Evolutionary conservation across 192 early-diverging fungal genomes (phyloP).

Genomic region (Phycomyces blakesleeanus): DNA sequence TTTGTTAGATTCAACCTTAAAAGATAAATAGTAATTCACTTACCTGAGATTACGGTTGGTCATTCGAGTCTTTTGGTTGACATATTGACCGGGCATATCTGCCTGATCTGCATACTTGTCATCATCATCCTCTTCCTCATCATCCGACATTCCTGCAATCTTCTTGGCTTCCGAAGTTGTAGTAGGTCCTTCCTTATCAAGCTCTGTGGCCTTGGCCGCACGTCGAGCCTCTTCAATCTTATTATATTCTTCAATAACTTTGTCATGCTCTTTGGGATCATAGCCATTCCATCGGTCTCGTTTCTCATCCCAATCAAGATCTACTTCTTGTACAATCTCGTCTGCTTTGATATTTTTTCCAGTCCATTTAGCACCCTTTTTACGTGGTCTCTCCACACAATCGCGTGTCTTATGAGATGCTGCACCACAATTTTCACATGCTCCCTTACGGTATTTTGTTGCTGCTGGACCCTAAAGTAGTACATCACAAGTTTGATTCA

Average conservation of each 20-base stretch:
- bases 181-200: conserved; percentile 60
- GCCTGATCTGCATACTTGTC: conserved; percentile 85
- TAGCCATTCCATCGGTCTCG: conserved; percentile 99
- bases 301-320: conserved; percentile 91
- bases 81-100: conserved; percentile 81
- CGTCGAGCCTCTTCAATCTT: conserved; percentile 83
- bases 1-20: too few species aligned
- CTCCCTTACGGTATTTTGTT: conserved; percentile 91
- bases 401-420: conserved; percentile 89
- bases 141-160: conserved; percentile 53
- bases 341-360: conserved; percentile 79
- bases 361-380: conserved; percentile 86
- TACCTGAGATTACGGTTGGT: conserved; percentile 94
- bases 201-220: conserved; percentile 70
- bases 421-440: conserved; percentile 98
- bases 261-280: conserved; percentile 80
- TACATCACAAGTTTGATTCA: background rate
- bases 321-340: conserved; percentile 73
- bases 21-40: background rate
- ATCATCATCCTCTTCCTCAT: conserved; percentile 83
- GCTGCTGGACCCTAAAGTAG: conserved; percentile 62
- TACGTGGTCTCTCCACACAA: conserved; percentile 90
- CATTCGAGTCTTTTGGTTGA: conserved; percentile 85
- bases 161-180: conserved; percentile 49
- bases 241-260: conserved; percentile 87